Evolutionary conservation across 1,284 basidiomycete genomes (phyloP).

Genomic region (Puccinia novopanici): DNA sequence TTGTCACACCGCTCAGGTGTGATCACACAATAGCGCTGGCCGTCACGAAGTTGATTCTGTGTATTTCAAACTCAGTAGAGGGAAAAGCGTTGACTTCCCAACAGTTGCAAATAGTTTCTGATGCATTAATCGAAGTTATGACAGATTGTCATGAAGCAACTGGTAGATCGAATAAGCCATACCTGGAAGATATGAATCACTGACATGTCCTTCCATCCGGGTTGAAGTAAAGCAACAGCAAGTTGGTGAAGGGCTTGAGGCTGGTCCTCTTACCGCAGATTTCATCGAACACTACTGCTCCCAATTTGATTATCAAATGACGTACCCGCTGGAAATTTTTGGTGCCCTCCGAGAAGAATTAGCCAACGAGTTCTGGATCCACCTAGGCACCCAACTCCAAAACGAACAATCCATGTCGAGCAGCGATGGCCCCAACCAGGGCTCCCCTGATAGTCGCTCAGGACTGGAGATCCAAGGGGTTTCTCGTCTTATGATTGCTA

Average conservation of each 20-base stretch:
- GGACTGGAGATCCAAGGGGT: background rate
- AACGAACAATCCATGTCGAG: background rate
- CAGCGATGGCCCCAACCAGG: background rate
- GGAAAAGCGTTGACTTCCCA: background rate
- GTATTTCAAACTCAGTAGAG: constrained; percentile 2
- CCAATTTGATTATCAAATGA: background rate
- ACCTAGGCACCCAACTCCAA: background rate
- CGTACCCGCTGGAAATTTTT: background rate
- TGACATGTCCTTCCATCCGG: background rate
- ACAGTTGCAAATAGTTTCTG: constrained; percentile 8
- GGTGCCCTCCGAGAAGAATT: constrained; percentile 15
- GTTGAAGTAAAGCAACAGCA: background rate
- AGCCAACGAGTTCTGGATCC: constrained; percentile 22
- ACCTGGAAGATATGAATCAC: background rate
- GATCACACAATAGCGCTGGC: constrained; percentile 10
- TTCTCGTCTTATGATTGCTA: background rate
- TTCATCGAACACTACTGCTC: background rate
- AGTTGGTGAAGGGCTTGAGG: background rate
- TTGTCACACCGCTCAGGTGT: constrained; percentile 12
- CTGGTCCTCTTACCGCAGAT: background rate
- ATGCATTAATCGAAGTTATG: constrained; percentile 28
- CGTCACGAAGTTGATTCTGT: constrained; percentile 8
- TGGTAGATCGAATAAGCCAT: background rate
- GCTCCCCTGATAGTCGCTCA: background rate
- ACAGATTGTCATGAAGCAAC: background rate